Base-by-base conservation (phyloP, 2,329 filamentous ascomycete genomes). In the Cercospora citrullina region DNA sequence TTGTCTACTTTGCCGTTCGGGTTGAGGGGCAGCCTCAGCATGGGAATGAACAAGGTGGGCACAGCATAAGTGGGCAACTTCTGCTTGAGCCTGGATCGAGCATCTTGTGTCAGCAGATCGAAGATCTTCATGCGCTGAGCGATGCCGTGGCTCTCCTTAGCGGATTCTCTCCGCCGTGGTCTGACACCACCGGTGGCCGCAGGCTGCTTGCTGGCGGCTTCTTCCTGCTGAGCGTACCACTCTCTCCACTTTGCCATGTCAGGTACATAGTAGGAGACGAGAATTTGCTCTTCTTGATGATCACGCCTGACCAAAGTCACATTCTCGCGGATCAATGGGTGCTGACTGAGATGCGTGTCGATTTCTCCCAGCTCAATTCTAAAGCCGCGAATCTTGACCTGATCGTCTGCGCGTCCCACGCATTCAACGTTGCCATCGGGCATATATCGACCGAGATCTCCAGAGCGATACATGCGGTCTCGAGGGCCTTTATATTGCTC, bases 301-400 rank as follows among this genome's bases (percentile, higher is more conserved):
- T 96, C 90, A 80, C 92, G 88, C 78, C 92, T 87, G 4, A 98
- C 88, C 2, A 98, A 82, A 0, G 94, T 98, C 72, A 92, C 89
- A 79, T 91, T 93, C 72, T 98, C 94, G 48, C 92, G 86, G 26
- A 98, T 87, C 26, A 96, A 81, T 0, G 87, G 88, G 80, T 92
- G 87, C 55, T 89, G 86, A 64, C 88, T 91, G 58, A 97, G 82
- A 78, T 96, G 90, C 51, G 85, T 91, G 79, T 98, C 94, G 72
- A 98, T 97, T 73, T 98, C 95, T 71, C 90, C 91, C 57, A 98
- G 88, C 81, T 99, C 95, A 73, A 99, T 96, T 69, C 94, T 87
- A 85, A 97, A 98, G 1, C 94, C 94, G 68, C 95, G 90, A 72
- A 98, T 94, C 84, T 98, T 99, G 82, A 97, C 92, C 78, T 98